A percentile compares a stretch with the other conserved stretches of the same genome.
Evolutionary conservation across 805 yeast genomes (phyloP).

Genomic region (Cyberlindnera sargentensis): DNA sequence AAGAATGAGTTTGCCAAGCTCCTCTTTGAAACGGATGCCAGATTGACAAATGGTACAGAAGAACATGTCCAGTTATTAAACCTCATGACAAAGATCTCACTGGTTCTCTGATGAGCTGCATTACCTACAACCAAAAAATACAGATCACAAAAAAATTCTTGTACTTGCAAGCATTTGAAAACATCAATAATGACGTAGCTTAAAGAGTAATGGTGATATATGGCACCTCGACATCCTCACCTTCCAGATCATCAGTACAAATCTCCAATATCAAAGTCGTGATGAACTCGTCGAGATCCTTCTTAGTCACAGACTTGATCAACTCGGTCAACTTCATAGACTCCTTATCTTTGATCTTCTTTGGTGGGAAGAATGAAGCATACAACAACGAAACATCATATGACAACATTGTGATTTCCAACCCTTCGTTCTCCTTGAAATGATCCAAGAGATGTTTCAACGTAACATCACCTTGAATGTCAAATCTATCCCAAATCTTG

Average conservation of each 20-base stretch:
- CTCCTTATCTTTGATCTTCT: conserved; percentile 76
- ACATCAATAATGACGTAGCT: not conserved
- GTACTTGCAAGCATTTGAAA: too few relatives aligned
- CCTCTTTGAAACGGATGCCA: conserved; percentile 68
- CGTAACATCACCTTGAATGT: conserved; percentile 68
- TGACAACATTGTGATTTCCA: conserved; percentile 86
- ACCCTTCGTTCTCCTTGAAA: conserved; percentile 76
- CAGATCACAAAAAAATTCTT: too few relatives aligned
- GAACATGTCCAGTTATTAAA: conserved; percentile 80
- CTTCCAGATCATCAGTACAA: conserved; percentile 86
- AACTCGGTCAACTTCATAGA: conserved; percentile 61
- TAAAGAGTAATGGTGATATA: conserved; percentile 60
- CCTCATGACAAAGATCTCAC: conserved; percentile 47
- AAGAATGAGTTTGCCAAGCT: conserved; percentile 61
- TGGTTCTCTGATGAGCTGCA: conserved; percentile 13
- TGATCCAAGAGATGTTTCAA: conserved; percentile 65
- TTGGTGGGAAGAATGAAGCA: conserved; percentile 91
- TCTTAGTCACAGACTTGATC: conserved; percentile 80
- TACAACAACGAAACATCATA: conserved; percentile 84
- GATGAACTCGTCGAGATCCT: conserved; percentile 66
- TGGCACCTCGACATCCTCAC: conserved; percentile 95
- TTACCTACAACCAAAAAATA: not conserved
- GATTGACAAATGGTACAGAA: conserved; percentile 78
- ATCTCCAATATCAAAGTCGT: conserved; percentile 80
- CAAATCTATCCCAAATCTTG: conserved; percentile 93